Percentiles rank a stretch among this genome's conserved stretches.
phyloP scores from a whole-genome alignment of 768 basidiomycete genomes.

The Galerina sulciceps region DNA sequence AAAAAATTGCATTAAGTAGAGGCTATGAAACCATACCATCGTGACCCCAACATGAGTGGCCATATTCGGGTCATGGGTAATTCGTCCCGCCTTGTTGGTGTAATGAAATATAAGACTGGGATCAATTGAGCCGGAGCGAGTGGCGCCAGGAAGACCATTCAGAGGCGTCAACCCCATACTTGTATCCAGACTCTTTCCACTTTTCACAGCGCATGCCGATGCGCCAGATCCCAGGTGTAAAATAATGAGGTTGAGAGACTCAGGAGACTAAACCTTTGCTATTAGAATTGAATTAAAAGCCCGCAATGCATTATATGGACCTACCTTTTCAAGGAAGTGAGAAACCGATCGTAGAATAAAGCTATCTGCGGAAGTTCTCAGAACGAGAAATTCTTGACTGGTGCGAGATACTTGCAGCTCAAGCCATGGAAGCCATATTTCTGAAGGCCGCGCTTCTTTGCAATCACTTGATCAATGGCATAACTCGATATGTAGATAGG shows the following conservation, averaged over 20 bases:
- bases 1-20: not conserved
- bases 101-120: constrained; percentile 90
- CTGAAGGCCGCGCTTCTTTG: constrained; percentile 67
- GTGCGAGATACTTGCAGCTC: constrained; percentile 51
- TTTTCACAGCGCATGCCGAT: constrained; percentile 74
- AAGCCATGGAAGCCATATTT: constrained; percentile 95
- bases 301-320: not conserved
- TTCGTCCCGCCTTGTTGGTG: constrained; percentile 53
- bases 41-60: constrained; percentile 58
- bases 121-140: constrained; percentile 82
- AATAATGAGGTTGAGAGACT: constrained; percentile 73
- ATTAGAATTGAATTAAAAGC: not conserved
- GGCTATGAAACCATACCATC: constrained; percentile 29
- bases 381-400: not conserved
- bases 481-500: constrained; percentile 80
- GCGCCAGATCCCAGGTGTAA: constrained; percentile 93
- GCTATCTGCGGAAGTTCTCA: constrained; percentile 44
- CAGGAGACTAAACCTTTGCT: constrained; percentile 34
- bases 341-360: constrained; percentile 73
- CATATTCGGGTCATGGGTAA: constrained; percentile 56
- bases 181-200: constrained; percentile 81
- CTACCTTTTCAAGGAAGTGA: constrained; percentile 57
- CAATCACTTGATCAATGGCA: constrained; percentile 68
- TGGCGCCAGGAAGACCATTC: constrained; percentile 88
- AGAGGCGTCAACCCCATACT: constrained; percentile 93